Evolutionary conservation across 2,329 filamentous ascomycete genomes (phyloP).

Genomic region (Fusarium sp.): DNA sequence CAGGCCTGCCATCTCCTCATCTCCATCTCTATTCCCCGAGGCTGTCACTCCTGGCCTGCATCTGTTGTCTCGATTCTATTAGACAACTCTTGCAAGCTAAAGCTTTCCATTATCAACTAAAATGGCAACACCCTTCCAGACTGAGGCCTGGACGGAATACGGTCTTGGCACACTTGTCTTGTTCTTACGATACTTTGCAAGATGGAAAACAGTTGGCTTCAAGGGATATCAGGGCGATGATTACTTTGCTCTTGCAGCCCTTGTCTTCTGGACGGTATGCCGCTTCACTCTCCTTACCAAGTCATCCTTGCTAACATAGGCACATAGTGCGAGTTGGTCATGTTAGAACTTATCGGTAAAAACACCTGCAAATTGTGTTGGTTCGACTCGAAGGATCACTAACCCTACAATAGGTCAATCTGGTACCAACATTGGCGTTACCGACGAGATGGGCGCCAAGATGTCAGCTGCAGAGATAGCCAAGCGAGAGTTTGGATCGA

Average conservation of each 20-base stretch:
- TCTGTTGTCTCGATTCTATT: neutral
- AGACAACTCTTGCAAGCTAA: neutral
- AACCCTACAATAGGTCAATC: slow-evolving; percentile 44
- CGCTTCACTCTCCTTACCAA: neutral
- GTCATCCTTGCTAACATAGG: neutral
- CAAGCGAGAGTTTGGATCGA: slow-evolving; percentile 46
- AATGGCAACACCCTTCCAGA: slow-evolving; percentile 53
- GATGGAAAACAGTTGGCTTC: slow-evolving; percentile 51
- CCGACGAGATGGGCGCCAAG: slow-evolving; percentile 43
- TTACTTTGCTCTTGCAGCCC: slow-evolving; percentile 49
- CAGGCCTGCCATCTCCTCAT: neutral
- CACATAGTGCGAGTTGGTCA: slow-evolving; percentile 40
- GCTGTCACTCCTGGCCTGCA: neutral
- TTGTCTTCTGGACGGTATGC: slow-evolving; percentile 52
- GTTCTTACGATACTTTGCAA: slow-evolving; percentile 50
- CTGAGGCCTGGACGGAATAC: slow-evolving; percentile 56
- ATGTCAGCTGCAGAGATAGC: slow-evolving; percentile 44
- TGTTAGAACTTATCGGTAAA: slow-evolving; percentile 49
- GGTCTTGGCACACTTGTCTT: slow-evolving; percentile 50
- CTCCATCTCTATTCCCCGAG: neutral
- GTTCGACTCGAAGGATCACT: slow-evolving; percentile 1
- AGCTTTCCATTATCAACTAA: neutral
- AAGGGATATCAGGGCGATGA: slow-evolving; percentile 55
- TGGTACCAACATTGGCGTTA: slow-evolving; percentile 52
- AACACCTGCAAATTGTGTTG: neutral